Conservation (phyloP, 345 rosid genomes). For the Lepidium africanum region DNA sequence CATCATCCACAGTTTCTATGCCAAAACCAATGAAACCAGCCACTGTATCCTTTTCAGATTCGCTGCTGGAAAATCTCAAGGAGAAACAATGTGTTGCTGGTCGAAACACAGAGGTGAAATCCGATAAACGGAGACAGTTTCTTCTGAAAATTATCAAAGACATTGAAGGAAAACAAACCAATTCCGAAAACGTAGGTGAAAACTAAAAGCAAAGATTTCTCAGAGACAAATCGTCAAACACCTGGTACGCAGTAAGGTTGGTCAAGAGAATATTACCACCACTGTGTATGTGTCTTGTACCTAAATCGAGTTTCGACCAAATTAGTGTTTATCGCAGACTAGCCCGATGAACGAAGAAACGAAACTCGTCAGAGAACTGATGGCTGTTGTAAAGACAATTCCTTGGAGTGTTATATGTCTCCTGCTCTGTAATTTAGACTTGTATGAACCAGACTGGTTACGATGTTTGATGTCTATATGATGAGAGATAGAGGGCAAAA, state of each 20-base stretch:
- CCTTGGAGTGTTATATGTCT: background rate
- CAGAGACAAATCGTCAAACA: constrained; percentile 27
- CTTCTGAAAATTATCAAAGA: constrained; percentile 22
- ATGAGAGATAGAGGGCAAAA: background rate
- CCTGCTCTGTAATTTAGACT: background rate
- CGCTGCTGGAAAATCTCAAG: constrained; percentile 18
- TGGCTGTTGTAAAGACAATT: background rate
- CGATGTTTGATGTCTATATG: background rate
- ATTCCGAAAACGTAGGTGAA: background rate
- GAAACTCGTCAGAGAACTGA: background rate
- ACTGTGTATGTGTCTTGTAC: background rate
- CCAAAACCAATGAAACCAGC: constrained; percentile 20
- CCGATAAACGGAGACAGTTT: background rate
- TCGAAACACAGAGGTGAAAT: constrained; percentile 8
- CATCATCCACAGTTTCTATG: constrained; percentile 70
- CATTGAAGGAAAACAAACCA: constrained; percentile 16
- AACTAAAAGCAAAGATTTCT: background rate
- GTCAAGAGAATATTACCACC: background rate
- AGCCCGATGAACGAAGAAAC: background rate
- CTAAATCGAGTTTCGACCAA: background rate
- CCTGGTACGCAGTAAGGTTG: background rate
- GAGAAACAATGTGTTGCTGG: constrained; percentile 15
- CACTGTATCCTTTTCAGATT: background rate
- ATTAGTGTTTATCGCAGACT: background rate
- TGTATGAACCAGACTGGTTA: background rate